Percentiles rank a stretch among this genome's conserved stretches.
Evolutionary conservation across 208 protist species (phyloP).

Genomic region (Acanthamoeba healyi): DNA sequence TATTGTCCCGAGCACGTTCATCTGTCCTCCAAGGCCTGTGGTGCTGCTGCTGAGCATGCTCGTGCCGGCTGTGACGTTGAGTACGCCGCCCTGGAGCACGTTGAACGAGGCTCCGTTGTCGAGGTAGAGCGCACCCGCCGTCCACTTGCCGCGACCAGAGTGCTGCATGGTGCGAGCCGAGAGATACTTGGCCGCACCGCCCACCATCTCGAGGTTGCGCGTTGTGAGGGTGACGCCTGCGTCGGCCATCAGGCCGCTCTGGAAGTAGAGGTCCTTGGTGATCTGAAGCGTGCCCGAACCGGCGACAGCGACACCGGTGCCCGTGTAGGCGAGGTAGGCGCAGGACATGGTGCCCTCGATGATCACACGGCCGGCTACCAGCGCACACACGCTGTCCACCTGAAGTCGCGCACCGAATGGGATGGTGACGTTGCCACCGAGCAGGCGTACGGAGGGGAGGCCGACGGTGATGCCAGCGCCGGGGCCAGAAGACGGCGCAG

Average conservation of each 20-base stretch:
- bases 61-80: conserved; percentile 28
- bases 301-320: background rate
- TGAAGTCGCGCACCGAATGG: conserved; percentile 20
- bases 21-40: too few relatives aligned
- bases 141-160: conserved; percentile 66
- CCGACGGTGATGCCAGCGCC: conserved; percentile 26
- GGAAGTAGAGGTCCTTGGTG: conserved; percentile 61
- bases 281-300: conserved; percentile 59
- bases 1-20: conserved; percentile 61
- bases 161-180: conserved; percentile 61
- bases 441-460: conserved; percentile 39
- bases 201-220: conserved; percentile 31
- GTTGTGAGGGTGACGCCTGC: background rate
- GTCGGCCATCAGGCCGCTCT: conserved; percentile 58
- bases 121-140: conserved; percentile 52
- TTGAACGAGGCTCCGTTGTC: conserved; percentile 48
- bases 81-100: conserved; percentile 56
- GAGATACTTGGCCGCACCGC: conserved; percentile 34
- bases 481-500: background rate
- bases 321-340: conserved; percentile 51
- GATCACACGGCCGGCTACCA: conserved; percentile 41
- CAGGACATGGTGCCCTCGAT: conserved; percentile 70
- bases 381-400: conserved; percentile 34
- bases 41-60: background rate
- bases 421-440: background rate